Percentiles rank a stretch among this genome's conserved stretches.
Conservation (phyloP, 1,139 yeast species). For the Ogataea hybrid region DNA sequence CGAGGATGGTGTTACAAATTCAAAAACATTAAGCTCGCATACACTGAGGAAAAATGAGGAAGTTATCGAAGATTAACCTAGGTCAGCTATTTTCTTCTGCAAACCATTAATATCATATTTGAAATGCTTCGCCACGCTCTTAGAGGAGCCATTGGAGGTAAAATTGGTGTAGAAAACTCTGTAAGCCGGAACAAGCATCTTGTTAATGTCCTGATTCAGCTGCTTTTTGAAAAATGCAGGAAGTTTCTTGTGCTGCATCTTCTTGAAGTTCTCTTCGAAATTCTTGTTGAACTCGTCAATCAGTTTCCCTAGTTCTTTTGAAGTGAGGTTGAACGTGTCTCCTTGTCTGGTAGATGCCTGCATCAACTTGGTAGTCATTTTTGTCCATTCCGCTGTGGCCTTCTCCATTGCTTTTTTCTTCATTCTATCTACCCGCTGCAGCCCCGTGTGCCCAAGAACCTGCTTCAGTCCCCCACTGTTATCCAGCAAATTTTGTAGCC, state of each 20-base stretch:
- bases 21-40: background rate
- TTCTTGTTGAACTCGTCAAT: conserved; percentile 82
- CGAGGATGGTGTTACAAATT: background rate
- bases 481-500: conserved; percentile 72
- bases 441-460: conserved; percentile 63
- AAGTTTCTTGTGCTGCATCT: conserved; percentile 58
- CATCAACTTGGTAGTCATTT: conserved; percentile 70
- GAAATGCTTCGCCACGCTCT: conserved; percentile 69
- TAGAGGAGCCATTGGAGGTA: conserved; percentile 66
- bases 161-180: conserved; percentile 80
- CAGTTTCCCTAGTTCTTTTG: conserved; percentile 74
- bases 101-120: conserved; percentile 66
- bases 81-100: conserved; percentile 38
- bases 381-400: conserved; percentile 83
- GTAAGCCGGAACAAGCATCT: conserved; percentile 73
- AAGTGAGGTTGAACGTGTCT: conserved; percentile 34
- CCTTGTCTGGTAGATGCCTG: conserved; percentile 64
- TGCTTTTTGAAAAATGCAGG: conserved; percentile 59
- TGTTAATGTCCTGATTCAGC: conserved; percentile 64
- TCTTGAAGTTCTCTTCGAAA: conserved; percentile 78
- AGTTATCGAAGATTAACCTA: conserved; percentile 25
- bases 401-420: conserved; percentile 73
- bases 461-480: conserved; percentile 51
- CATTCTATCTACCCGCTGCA: conserved; percentile 62
- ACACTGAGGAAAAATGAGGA: conserved; percentile 1